phyloP scores from a whole-genome alignment of 208 protist genomes.

The Angomonas desouzai region DNA sequence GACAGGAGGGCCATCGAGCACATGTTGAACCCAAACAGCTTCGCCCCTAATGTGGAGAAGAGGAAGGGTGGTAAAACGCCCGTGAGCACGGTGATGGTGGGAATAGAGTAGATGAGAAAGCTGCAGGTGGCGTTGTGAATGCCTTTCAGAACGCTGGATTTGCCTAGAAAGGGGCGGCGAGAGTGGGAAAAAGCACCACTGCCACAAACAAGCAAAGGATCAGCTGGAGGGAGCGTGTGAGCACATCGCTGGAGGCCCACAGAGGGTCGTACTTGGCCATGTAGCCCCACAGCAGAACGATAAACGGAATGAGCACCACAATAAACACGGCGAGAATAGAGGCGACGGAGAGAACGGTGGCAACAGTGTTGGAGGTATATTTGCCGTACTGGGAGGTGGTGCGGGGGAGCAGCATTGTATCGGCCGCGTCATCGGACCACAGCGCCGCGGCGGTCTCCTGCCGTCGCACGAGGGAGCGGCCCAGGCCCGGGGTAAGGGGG shows the following conservation, averaged over 20 bases:
- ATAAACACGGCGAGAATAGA: conserved; percentile 41
- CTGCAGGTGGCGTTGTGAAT: conserved; percentile 47
- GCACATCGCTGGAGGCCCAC: conserved; percentile 19
- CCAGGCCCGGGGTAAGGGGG: background rate
- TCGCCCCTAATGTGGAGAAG: conserved; percentile 48
- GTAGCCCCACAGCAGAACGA: conserved; percentile 33
- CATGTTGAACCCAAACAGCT: conserved; percentile 58
- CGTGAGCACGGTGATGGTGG: conserved; percentile 54
- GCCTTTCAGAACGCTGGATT: conserved; percentile 24
- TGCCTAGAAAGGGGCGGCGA: conserved; percentile 28
- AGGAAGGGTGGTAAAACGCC: conserved; percentile 43
- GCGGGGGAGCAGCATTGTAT: background rate
- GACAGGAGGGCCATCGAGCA: conserved; percentile 57
- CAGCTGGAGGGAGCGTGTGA: conserved; percentile 9
- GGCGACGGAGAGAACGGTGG: conserved; percentile 18
- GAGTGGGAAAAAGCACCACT: conserved; percentile 44
- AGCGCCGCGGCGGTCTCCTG: conserved; percentile 6
- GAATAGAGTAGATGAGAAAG: conserved; percentile 69
- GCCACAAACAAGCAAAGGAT: conserved; percentile 26
- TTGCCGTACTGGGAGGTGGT: conserved; percentile 22
- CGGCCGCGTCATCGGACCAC: conserved; percentile 9
- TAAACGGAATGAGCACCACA: conserved; percentile 42
- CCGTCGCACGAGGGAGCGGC: background rate
- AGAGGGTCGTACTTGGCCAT: conserved; percentile 41
- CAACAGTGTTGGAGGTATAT: conserved; percentile 3